Percentiles rank a stretch among this genome's conserved stretches.
Conservation (phyloP, 176 grass and related monocot species). For the Oryza nivara region DNA sequence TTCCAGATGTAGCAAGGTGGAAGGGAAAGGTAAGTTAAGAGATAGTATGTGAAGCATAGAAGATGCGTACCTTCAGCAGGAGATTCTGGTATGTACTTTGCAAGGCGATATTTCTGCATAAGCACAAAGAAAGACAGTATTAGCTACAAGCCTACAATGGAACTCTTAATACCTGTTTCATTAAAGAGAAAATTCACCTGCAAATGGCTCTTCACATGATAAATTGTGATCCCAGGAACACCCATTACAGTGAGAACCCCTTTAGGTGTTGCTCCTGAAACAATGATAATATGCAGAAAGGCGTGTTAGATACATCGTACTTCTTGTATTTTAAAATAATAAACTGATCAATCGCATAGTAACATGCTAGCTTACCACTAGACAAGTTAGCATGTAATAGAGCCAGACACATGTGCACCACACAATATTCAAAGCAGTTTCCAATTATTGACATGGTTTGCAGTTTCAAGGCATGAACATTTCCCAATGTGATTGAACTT, state of each 20-base stretch:
- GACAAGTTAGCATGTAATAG: constrained; percentile 23
- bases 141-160: constrained; percentile 34
- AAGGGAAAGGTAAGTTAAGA: constrained; percentile 2
- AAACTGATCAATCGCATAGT: constrained; percentile 36
- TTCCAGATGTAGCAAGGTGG: not conserved
- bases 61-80: constrained; percentile 77
- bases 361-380: constrained; percentile 37
- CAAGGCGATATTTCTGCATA: constrained; percentile 91
- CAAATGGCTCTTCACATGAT: constrained; percentile 98
- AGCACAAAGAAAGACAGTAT: constrained; percentile 37
- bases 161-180: constrained; percentile 23
- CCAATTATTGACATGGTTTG: constrained; percentile 27
- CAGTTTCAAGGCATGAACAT: constrained; percentile 37
- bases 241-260: constrained; percentile 97
- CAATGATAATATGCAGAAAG: constrained; percentile 25
- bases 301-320: constrained; percentile 9
- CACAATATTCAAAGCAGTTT: constrained; percentile 31
- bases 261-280: constrained; percentile 98
- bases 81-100: constrained; percentile 94
- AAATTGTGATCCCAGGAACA: constrained; percentile 96
- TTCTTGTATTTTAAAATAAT: constrained; percentile 9
- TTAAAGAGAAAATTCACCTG: constrained; percentile 59
- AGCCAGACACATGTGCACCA: constrained; percentile 25
- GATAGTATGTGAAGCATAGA: constrained; percentile 37
- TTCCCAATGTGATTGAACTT: constrained; percentile 49